A percentile compares a stretch with the other conserved stretches of the same genome.
These are phyloP conservation scores for Globisporangium acanthophoron DNA, from an alignment of 352 stramenopile genomes.

Conservation along the genomic window DNA sequence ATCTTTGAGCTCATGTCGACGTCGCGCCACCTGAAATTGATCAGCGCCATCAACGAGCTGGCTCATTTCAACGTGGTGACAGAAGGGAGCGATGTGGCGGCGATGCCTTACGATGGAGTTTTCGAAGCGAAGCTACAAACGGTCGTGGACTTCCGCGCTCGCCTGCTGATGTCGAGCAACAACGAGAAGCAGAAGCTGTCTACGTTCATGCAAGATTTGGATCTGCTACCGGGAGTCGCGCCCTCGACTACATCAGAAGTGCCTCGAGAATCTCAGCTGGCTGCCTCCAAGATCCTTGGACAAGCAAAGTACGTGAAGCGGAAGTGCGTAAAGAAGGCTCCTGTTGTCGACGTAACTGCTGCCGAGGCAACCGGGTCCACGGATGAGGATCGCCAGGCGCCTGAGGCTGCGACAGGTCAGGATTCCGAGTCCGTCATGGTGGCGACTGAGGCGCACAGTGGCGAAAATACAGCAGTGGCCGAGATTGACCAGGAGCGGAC, in stretches of 20 bases:
- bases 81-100: constrained; percentile 12
- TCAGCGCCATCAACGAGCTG: constrained; percentile 69
- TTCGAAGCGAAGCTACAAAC: constrained; percentile 61
- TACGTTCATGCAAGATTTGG: constrained; percentile 33
- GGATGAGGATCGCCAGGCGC: neutral
- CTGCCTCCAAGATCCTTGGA: constrained; percentile 11
- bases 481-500: neutral
- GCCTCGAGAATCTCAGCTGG: neutral
- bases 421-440: neutral
- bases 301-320: constrained; percentile 19
- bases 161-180: constrained; percentile 61
- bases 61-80: constrained; percentile 49
- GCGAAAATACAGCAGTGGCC: neutral
- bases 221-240: constrained; percentile 5
- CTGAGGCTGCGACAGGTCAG: neutral
- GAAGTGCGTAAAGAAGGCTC: constrained; percentile 9
- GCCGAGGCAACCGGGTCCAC: neutral
- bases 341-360: neutral
- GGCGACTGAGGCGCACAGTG: neutral
- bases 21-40: constrained; percentile 64
- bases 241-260: neutral
- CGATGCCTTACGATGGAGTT: constrained; percentile 18
- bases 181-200: constrained; percentile 69
- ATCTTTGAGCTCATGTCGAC: constrained; percentile 70
- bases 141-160: constrained; percentile 66